Evolutionary conservation across 2,329 filamentous ascomycete species (phyloP).

Genomic region (Hypomyces perniciosus): DNA sequence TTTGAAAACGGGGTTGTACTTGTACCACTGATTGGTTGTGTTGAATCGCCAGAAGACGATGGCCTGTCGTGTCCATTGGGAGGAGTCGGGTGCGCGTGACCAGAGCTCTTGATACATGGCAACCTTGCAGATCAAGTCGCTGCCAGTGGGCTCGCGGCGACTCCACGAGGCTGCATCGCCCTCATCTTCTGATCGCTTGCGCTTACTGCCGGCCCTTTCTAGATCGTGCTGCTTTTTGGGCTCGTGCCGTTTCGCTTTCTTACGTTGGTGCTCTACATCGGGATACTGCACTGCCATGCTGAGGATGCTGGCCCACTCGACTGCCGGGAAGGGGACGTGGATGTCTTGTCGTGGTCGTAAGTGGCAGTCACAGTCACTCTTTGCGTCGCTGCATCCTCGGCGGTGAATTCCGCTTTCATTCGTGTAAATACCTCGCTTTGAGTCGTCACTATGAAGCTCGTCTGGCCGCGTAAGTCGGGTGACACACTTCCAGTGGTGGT

Average conservation of each 20-base stretch:
- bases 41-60: conserved; percentile 60
- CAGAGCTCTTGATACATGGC: conserved; percentile 64
- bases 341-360: conserved; percentile 42
- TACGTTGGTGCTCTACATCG: conserved; percentile 34
- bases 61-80: conserved; percentile 50
- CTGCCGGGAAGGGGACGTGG: conserved; percentile 52
- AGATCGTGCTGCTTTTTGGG: conserved; percentile 28
- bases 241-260: conserved; percentile 32
- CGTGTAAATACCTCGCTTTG: conserved; percentile 39
- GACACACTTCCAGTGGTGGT: conserved; percentile 55
- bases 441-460: conserved; percentile 45
- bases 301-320: conserved; percentile 53
- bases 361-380: conserved; percentile 46
- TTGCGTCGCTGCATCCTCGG: conserved; percentile 43
- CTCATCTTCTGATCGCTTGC: conserved; percentile 36
- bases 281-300: conserved; percentile 51
- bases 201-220: conserved; percentile 32
- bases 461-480: conserved; percentile 52
- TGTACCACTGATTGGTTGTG: conserved; percentile 46
- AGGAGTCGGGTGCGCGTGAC: conserved; percentile 44
- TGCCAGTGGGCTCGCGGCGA: conserved; percentile 39
- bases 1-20: conserved; percentile 42
- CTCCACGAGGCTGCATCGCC: conserved; percentile 36
- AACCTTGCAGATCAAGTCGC: conserved; percentile 53
- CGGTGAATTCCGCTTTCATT: conserved; percentile 50